Base-by-base conservation (phyloP, 257 asterid genomes). In the Solanum okadae region DNA sequence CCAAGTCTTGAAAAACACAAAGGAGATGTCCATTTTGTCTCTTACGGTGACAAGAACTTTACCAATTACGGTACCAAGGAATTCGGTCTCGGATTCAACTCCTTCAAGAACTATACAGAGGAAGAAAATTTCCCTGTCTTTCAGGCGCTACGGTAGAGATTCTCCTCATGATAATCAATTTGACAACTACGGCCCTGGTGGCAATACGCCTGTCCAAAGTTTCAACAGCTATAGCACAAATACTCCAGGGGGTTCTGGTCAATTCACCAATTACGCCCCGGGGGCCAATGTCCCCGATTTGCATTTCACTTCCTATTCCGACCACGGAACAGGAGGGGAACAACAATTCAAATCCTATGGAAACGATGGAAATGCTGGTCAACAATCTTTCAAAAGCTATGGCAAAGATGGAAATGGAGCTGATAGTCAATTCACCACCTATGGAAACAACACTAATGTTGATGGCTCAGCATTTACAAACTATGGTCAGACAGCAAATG, bases 321-420 rank as follows among this genome's bases (percentile, higher is more conserved):
- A 95, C 89, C 35, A 37, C 73, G 86, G 88, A 87, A 92, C 92
- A 29, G 97, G 93, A 61, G 93, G 98, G 29, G 40, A 79, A 4
- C 98, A 95, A 8, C 23, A 89, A 0, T 95, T 96, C 92, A 67
- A 86, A 2, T 1, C 25, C 2, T 96, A 96, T 89, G 37, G 91
- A 71, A 2, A 68, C 0, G 78, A 90, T 0, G 93, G 95, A 31
- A 96, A 94, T 78, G 88, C 96, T 86, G 99, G 98, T n/a, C 91
- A 89, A 86, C 85, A 94, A 89, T 42, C 37, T 0, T 96, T 96
- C 90, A 86, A 90, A 71, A 94, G 90, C 92, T 96, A 96, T 87
- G 98, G 96, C 20, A 93, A 95, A 78, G 90, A 91, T 85, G 96
- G 93, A 16, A 96, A 95, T 37, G 97, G 94, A 23, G 98, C 94